Base-by-base conservation (phyloP, 1,139 yeast species). In the Hansenula lynferdii region DNA sequence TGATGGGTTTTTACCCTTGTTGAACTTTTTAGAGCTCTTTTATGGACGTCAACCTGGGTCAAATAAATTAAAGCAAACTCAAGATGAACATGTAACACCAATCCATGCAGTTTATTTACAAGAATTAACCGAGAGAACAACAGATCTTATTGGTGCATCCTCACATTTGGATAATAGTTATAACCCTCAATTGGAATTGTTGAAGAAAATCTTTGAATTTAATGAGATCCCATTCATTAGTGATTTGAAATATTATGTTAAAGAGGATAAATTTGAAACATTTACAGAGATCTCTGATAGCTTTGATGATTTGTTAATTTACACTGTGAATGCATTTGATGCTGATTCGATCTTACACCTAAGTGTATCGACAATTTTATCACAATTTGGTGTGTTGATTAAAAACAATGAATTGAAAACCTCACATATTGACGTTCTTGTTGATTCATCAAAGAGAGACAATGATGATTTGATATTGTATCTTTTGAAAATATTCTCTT, bases 101-200 rank as follows among this genome's bases (percentile, higher is more conserved):
- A 63, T 79, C 32, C 72, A 69, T 48, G 85, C 81, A 1, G 60
- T 80, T 8, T 79, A 79, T 48, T 58, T 80, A 41, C 67, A 80
- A 41, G 75, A 77, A 29, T 64, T 81, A 40, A 74, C 82, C 2
- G 80, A 82, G 34, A 67, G 89, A 57, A 80, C 86, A 0, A 77
- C 85, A 0, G 84, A 81, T 57, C 60, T 81, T 37, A 66, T 81
- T 39, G 85, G 78, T 49, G 85, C 85, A 2, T 79, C 85, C 4
- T 55, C 65, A 2, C 62, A 67, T 21, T 55, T 51, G 8, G 60
- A 57, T 27, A 65, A 62, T 28, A 64, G 67, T 28, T 65, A 54
- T 4, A 56, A 72, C 28, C 25, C 44, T 7, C 49, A 49, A 28
- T 17, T 51, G 15, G 49, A 49, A 14, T 34, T 52, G 17, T 26